Percentiles rank a stretch among this genome's conserved stretches.
These are phyloP conservation scores for Neodidymelliopsis sp. DNA, from an alignment of 2,329 filamentous ascomycete species.

Conservation along the genomic window DNA sequence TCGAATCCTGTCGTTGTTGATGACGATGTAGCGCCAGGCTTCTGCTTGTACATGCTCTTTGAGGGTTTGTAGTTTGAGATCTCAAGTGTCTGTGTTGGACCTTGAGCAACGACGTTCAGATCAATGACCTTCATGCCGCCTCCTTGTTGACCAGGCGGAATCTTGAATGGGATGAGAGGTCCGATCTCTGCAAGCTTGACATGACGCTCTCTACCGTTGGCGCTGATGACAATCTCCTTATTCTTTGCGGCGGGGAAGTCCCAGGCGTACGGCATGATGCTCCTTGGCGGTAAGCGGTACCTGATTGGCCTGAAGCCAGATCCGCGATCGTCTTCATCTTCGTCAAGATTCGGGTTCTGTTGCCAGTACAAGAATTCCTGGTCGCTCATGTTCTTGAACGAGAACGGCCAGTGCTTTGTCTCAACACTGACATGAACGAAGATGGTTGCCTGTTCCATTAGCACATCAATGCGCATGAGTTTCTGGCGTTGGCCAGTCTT, in stretches of 20 bases:
- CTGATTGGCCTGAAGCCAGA: slow-evolving; percentile 92
- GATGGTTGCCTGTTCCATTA: slow-evolving; percentile 92
- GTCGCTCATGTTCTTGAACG: slow-evolving; percentile 98
- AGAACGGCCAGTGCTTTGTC: slow-evolving; percentile 96
- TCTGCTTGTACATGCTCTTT: slow-evolving; percentile 86
- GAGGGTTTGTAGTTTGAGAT: slow-evolving; percentile 92
- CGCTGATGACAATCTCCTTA: slow-evolving; percentile 86
- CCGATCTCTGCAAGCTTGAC: slow-evolving; percentile 97
- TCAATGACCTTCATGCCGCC: slow-evolving; percentile 86
- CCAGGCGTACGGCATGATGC: slow-evolving; percentile 99
- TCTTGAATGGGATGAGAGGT: slow-evolving; percentile 92
- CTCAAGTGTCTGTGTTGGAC: slow-evolving; percentile 92
- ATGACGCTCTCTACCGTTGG: slow-evolving; percentile 82
- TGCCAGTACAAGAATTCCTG: slow-evolving; percentile 97
- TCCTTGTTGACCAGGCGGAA: slow-evolving; percentile 70
- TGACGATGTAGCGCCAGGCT: slow-evolving; percentile 63
- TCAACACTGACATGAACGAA: slow-evolving; percentile 92
- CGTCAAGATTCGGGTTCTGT: slow-evolving; percentile 88
- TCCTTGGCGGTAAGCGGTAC: slow-evolving; percentile 89
- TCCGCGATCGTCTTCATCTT: slow-evolving; percentile 82
- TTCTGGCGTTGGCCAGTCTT: slow-evolving; percentile 89
- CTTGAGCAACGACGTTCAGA: slow-evolving; percentile 93
- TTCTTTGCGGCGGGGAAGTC: slow-evolving; percentile 98
- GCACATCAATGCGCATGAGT: slow-evolving; percentile 83
- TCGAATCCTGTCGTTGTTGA: slow-evolving; percentile 79